phyloP scores from a whole-genome alignment of 495 filamentous ascomycete genomes.

The Wilcoxina mikolae region DNA sequence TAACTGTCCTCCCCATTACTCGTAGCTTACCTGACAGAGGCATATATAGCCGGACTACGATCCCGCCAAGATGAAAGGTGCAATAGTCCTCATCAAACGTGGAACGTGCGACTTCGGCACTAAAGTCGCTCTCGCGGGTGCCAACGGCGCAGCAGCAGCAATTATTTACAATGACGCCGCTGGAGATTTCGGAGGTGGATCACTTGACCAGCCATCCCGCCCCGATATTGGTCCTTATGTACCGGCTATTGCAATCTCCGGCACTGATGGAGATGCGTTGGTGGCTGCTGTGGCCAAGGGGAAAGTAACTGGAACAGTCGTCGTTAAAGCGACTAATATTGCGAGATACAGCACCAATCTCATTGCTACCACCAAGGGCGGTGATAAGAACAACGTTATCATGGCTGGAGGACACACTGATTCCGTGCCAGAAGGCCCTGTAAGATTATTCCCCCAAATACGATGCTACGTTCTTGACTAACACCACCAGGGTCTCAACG shows the following conservation, averaged over 20 bases:
- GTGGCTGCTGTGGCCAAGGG: slow-evolving; percentile 32
- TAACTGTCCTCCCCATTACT: slow-evolving; percentile 27
- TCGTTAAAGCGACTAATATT: slow-evolving; percentile 33
- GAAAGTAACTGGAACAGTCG: slow-evolving; percentile 17
- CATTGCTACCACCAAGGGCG: slow-evolving; percentile 50
- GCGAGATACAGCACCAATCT: slow-evolving; percentile 47
- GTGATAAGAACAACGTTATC: slow-evolving; percentile 50
- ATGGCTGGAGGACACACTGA: slow-evolving; percentile 53
- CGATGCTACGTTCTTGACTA: neutral
- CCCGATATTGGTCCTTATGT: slow-evolving; percentile 35
- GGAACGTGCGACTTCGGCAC: slow-evolving; percentile 46
- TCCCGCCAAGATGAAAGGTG: slow-evolving; percentile 39
- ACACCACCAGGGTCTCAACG: slow-evolving; percentile 42
- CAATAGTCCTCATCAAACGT: slow-evolving; percentile 48
- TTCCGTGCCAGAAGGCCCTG: slow-evolving; percentile 44
- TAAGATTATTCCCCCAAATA: neutral
- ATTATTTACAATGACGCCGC: slow-evolving; percentile 53
- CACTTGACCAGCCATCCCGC: slow-evolving; percentile 39
- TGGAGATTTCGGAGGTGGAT: slow-evolving; percentile 39
- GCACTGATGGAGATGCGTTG: slow-evolving; percentile 38
- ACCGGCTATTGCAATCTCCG: slow-evolving; percentile 40
- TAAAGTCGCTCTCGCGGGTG: slow-evolving; percentile 46
- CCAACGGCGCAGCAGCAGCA: slow-evolving; percentile 42
- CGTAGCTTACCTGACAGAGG: no score
- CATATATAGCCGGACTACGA: no score